These are phyloP conservation scores for Cinnamomum micranthum DNA, from an alignment of 164 flowering plant species.

Conservation along the genomic window DNA sequence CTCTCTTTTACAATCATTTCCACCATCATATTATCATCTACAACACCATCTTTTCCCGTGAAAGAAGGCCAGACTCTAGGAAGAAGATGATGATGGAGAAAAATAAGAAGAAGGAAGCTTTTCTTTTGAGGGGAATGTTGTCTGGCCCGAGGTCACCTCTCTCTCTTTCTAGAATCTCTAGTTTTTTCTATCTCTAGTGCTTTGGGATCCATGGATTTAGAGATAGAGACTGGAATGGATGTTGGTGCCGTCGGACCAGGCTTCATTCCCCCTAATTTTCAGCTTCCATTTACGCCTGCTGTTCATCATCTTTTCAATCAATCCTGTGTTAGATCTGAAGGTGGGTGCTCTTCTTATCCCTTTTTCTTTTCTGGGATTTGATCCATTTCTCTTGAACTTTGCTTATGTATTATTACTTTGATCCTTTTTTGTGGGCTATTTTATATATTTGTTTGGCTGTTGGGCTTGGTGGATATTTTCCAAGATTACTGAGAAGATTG, in stretches of 20 bases:
- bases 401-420: too few relatives aligned
- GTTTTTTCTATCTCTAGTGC: not conserved
- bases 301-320: not conserved
- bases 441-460: not conserved
- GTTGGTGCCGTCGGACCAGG: conserved; percentile 65
- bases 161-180: not conserved
- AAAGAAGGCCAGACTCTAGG: not conserved
- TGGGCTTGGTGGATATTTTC: conserved; percentile 2
- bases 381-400: not conserved
- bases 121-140: conserved; percentile 75
- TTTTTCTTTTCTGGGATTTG: too few relatives aligned
- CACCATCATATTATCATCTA: not conserved
- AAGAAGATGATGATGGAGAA: not conserved
- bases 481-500: conserved; percentile 19
- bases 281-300: conserved; percentile 15
- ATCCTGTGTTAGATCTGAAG: conserved; percentile 4
- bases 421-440: not conserved
- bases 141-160: conserved; percentile 66
- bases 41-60: not conserved
- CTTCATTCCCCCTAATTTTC: conserved; percentile 72
- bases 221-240: not conserved
- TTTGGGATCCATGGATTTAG: conserved; percentile 8
- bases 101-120: conserved; percentile 24
- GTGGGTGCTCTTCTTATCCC: conserved; percentile 8
- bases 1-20: not conserved